Base-by-base conservation (phyloP, 345 rosid genomes). In the Populus davidiana region DNA sequence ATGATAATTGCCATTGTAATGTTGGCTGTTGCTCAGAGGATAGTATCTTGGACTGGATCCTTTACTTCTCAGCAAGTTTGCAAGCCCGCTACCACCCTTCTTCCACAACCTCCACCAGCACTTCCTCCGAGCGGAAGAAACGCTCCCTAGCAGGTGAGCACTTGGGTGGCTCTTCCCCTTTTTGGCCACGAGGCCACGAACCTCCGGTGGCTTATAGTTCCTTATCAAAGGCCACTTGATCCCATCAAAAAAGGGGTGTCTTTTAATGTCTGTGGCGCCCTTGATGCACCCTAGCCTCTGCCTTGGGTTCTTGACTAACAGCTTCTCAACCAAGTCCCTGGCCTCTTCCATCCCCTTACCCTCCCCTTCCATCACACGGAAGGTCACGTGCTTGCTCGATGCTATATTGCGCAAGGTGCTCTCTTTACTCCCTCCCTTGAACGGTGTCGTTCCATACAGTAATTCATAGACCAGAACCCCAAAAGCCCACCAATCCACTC, bases 401-500 rank as follows among this genome's bases (percentile, higher is more conserved):
- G 93, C 87, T 3, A 96, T 96, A 90, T 86, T 90, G n/a, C 94
- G 93, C 81, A 96, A 92, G n/a, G 97, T 93, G 38, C 76, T 81
- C 76, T 92, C 96, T 68, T 93, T 96, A 0, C 90, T 86, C 56
- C 91, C 82, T 74, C 93, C 96, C 0, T 90, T 86, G 80, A 96
- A 96, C 17, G 99, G 98, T 1, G 98, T 93, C 21, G 83, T 85
- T 1, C 99, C 96, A 78, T 96, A 92, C 3, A 96, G 76, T 83
- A 93, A 86, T 84, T 96, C 99, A 87, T 93, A 93, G 71, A 93
- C 66, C 79, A 96, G 89, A 18, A 96, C 82, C 13, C 99, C 99
- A 3, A 87, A 78, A 35, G 99, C 88, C 99, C 98, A 96, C 99
- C 99, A 96, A 81, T 96, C 99, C 70, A 96, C 98, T 0, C 97